A percentile compares a stretch with the other conserved stretches of the same genome.
Conservation (phyloP, 805 yeast genomes). For the Barnettozyma californica region DNA sequence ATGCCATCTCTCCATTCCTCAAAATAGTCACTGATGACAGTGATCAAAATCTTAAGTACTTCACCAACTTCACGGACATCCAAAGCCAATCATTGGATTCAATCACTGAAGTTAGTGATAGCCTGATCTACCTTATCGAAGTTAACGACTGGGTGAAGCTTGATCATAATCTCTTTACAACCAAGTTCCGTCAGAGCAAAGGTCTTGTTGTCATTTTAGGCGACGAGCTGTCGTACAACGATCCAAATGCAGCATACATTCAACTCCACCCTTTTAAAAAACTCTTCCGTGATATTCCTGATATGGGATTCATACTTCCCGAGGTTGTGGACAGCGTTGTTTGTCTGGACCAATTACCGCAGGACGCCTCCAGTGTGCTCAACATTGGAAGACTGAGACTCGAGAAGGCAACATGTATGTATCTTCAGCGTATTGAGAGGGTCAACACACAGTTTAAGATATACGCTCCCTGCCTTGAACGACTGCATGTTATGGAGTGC, state of each 20-base stretch:
- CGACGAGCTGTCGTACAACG: not conserved
- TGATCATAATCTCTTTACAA: not conserved
- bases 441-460: not conserved
- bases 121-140: not conserved
- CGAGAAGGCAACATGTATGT: not conserved
- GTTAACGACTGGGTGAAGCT: not conserved
- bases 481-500: not conserved
- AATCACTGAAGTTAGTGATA: not conserved
- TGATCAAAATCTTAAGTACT: not conserved
- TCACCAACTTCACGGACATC: not conserved
- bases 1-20: not conserved
- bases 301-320: not conserved
- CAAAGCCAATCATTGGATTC: not conserved
- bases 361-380: not conserved
- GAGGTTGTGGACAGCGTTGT: not conserved
- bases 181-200: not conserved
- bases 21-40: constrained; percentile 1
- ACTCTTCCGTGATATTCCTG: not conserved
- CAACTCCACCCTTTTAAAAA: not conserved
- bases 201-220: constrained; percentile 1
- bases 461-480: not conserved
- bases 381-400: not conserved
- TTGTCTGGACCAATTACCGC: not conserved
- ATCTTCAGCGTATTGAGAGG: not conserved
- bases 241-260: not conserved